Percentiles rank a stretch among this genome's conserved stretches.
Evolutionary conservation across 768 basidiomycete genomes (phyloP).

Genomic region (Calocera cornea): DNA sequence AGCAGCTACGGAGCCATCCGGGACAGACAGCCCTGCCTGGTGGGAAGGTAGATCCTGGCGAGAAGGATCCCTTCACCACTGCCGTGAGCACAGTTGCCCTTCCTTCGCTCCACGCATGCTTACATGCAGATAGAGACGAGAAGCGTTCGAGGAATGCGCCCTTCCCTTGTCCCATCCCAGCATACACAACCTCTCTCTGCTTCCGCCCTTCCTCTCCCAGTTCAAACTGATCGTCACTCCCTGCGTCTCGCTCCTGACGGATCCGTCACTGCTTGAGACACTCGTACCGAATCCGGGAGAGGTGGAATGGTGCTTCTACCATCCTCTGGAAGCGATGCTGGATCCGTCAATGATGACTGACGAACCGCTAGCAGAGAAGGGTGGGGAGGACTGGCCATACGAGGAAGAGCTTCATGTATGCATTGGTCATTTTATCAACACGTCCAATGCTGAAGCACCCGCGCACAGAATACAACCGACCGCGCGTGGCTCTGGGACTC

Average conservation of each 20-base stretch:
- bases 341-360: conserved; percentile 41
- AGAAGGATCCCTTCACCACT: conserved; percentile 48
- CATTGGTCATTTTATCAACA: conserved; percentile 4
- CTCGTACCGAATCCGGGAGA: conserved; percentile 46
- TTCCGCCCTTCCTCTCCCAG: conserved; percentile 58
- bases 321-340: conserved; percentile 60
- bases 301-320: conserved; percentile 66
- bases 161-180: conserved; percentile 45
- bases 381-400: conserved; percentile 69
- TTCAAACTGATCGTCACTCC: conserved; percentile 62
- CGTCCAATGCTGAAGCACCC: background rate
- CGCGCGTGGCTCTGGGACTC: conserved; percentile 37
- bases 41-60: conserved; percentile 58
- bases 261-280: conserved; percentile 35
- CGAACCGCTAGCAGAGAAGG: conserved; percentile 38
- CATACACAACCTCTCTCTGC: conserved; percentile 44
- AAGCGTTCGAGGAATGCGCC: conserved; percentile 75
- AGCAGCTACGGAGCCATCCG: conserved; percentile 55
- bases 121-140: conserved; percentile 42
- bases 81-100: conserved; percentile 43
- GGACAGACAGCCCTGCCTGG: conserved; percentile 67
- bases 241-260: conserved; percentile 55
- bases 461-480: conserved; percentile 44
- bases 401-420: conserved; percentile 58
- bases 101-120: background rate